Evolutionary conservation across 2,329 filamentous ascomycete species (phyloP).

Genomic region (Emericellopsis atlantica): DNA sequence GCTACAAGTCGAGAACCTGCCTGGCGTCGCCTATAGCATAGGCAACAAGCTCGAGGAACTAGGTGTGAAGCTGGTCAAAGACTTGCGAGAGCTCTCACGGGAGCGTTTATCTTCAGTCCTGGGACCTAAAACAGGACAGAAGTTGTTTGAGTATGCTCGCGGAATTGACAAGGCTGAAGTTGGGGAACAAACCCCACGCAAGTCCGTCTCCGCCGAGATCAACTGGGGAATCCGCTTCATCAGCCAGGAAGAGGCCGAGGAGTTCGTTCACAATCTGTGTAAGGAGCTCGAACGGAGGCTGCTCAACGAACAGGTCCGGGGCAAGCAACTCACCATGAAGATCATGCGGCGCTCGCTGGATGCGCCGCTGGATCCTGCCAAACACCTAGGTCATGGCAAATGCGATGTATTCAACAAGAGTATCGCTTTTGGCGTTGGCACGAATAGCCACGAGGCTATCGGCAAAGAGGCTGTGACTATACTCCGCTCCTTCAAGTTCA

Average conservation of each 20-base stretch:
- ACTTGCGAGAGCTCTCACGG: conserved; percentile 64
- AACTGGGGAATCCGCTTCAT: conserved; percentile 97
- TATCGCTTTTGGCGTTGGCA: conserved; percentile 68
- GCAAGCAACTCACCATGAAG: conserved; percentile 82
- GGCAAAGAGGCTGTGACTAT: conserved; percentile 78
- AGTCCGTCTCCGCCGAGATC: conserved; percentile 93
- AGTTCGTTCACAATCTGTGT: conserved; percentile 77
- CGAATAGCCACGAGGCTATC: conserved; percentile 58
- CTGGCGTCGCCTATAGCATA: conserved; percentile 86
- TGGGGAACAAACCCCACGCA: conserved; percentile 72
- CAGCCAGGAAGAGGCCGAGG: conserved; percentile 82
- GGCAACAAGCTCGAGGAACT: conserved; percentile 80
- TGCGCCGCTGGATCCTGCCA: conserved; percentile 81
- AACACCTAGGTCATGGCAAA: conserved; percentile 88
- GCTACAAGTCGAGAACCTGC: conserved; percentile 68
- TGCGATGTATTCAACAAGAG: conserved; percentile 94
- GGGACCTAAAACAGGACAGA: conserved; percentile 87
- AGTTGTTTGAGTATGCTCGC: conserved; percentile 77
- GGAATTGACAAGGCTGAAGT: conserved; percentile 82
- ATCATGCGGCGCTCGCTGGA: conserved; percentile 81
- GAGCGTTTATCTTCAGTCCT: conserved; percentile 62
- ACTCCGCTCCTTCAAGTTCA: conserved; percentile 68
- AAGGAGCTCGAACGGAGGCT: conserved; percentile 74
- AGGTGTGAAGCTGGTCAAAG: conserved; percentile 69
- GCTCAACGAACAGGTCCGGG: conserved; percentile 73